These are phyloP conservation scores for Solanum lycopersicoides DNA, from an alignment of 257 asterid genomes.

Conservation along the genomic window DNA sequence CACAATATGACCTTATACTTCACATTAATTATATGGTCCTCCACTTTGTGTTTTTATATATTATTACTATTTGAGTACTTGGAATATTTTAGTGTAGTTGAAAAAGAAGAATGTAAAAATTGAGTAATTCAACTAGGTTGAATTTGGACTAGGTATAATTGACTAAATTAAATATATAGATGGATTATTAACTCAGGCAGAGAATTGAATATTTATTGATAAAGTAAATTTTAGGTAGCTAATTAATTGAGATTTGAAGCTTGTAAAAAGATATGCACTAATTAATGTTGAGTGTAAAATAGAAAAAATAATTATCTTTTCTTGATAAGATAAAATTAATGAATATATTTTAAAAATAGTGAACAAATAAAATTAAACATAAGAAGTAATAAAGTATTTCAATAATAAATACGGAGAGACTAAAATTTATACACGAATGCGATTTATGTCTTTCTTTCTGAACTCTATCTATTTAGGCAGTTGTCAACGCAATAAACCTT, in stretches of 20 bases:
- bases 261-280: fast-evolving
- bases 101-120: neutral
- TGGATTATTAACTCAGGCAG: neutral
- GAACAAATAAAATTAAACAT: no score
- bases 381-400: no score
- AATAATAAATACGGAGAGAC: no score
- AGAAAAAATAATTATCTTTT: no score
- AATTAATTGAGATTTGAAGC: neutral
- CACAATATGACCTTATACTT: neutral
- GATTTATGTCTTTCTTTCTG: no score
- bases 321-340: no score
- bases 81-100: neutral
- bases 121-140: neutral
- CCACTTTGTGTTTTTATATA: neutral
- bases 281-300: no score
- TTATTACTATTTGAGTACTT: neutral
- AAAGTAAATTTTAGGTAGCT: neutral
- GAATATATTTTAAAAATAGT: no score
- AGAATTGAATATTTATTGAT: neutral
- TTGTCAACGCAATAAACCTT: no score
- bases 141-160: neutral
- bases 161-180: neutral
- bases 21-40: slow-evolving; percentile 33
- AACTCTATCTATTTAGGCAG: no score
- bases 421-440: no score